phyloP scores from a whole-genome alignment of 495 filamentous ascomycete species.

The Tuber melanosporum region DNA sequence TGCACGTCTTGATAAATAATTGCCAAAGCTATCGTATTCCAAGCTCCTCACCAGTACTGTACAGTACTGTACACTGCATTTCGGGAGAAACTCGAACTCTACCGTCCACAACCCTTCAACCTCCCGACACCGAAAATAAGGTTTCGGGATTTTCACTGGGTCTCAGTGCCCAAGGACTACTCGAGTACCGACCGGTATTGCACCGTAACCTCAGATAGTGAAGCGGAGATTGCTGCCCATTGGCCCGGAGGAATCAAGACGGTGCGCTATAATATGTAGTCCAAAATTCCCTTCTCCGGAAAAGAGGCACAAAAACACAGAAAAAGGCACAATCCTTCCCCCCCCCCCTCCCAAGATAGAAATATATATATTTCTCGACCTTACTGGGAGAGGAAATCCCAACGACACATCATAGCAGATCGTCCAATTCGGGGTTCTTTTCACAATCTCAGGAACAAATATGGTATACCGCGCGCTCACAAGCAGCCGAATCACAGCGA shows the following conservation, averaged over 20 bases:
- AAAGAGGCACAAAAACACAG: no score
- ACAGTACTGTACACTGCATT: no score
- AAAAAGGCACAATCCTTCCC: no score
- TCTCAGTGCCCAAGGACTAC: background rate
- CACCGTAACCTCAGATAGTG: background rate
- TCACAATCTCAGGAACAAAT: background rate
- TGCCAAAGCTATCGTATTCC: background rate
- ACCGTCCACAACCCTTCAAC: no score
- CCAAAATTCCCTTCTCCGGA: no score
- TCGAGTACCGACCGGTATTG: background rate
- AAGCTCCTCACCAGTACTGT: background rate
- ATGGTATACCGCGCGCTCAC: background rate
- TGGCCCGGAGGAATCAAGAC: background rate
- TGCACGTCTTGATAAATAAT: background rate
- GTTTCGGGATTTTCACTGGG: background rate
- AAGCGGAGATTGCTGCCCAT: background rate
- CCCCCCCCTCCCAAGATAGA: no score
- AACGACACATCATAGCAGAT: no score
- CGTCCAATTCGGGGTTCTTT: background rate
- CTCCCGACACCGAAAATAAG: background rate
- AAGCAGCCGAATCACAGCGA: background rate
- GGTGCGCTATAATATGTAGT: no score
- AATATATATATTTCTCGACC: no score
- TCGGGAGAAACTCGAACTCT: no score
- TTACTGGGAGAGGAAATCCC: no score